These are phyloP conservation scores for Sisymbrium altissimum DNA, from an alignment of 345 rosid genomes.

Conservation along the genomic window DNA sequence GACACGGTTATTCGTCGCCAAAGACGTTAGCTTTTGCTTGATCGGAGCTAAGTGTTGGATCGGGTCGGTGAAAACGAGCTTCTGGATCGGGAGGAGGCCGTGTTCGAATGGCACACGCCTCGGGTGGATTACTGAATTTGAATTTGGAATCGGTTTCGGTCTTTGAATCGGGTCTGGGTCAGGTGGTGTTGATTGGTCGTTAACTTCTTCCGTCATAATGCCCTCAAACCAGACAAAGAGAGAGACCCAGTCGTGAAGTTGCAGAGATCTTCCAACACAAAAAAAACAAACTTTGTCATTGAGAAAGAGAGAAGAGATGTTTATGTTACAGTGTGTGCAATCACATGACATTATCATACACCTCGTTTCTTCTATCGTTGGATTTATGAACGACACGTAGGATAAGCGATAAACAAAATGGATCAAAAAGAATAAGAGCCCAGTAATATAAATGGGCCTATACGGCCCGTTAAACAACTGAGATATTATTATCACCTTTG, in stretches of 20 bases:
- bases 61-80: constrained; percentile 77
- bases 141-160: constrained; percentile 17
- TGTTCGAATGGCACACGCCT: constrained; percentile 94
- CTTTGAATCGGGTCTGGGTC: constrained; percentile 28
- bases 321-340: background rate
- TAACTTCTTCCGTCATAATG: constrained; percentile 47
- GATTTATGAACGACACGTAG: background rate
- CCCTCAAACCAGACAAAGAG: constrained; percentile 5
- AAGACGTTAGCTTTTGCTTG: constrained; percentile 48
- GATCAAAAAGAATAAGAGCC: background rate
- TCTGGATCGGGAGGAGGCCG: constrained; percentile 88
- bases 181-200: constrained; percentile 42
- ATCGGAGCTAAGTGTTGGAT: constrained; percentile 62
- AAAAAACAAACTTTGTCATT: background rate
- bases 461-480: background rate
- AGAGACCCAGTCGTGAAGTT: constrained; percentile 20
- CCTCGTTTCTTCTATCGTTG: background rate
- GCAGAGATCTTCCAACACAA: constrained; percentile 31
- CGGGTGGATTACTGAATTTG: constrained; percentile 59
- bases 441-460: background rate
- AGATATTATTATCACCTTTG: too few relatives aligned
- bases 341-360: background rate
- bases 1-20: constrained; percentile 47
- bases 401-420: background rate
- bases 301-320: background rate